phyloP scores from a whole-genome alignment of 1,284 basidiomycete genomes.

The Ceratobasidium sp. region DNA sequence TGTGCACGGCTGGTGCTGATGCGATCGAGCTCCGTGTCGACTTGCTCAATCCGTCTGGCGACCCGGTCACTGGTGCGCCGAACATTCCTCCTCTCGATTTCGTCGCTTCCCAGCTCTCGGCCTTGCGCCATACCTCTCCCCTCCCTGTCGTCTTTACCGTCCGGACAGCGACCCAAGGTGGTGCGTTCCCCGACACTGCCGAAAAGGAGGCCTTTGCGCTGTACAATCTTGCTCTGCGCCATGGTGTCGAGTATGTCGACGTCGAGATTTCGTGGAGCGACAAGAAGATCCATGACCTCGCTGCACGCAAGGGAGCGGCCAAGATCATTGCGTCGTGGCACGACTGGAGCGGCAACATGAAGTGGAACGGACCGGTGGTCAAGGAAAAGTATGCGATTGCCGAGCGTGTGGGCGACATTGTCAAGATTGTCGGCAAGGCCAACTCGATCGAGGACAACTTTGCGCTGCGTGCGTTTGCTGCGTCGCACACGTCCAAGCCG shows the following conservation, averaged over 20 bases:
- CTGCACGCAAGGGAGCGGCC: conserved; percentile 70
- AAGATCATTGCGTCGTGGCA: conserved; percentile 94
- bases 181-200: conserved; percentile 85
- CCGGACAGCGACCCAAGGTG: conserved; percentile 87
- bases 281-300: conserved; percentile 66
- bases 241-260: conserved; percentile 93
- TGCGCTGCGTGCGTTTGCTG: conserved; percentile 73
- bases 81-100: conserved; percentile 75
- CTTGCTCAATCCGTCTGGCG: conserved; percentile 63
- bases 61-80: conserved; percentile 49
- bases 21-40: conserved; percentile 95
- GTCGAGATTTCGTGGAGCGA: conserved; percentile 84
- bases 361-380: conserved; percentile 77
- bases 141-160: conserved; percentile 95
- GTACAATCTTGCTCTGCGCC: conserved; percentile 78
- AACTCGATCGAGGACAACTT: conserved; percentile 80
- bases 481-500: conserved; percentile 66
- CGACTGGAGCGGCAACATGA: conserved; percentile 87
- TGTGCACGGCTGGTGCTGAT: conserved; percentile 84
- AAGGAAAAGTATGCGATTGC: conserved; percentile 75
- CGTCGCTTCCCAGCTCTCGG: conserved; percentile 83
- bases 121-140: conserved; percentile 76
- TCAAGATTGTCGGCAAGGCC: conserved; percentile 93
- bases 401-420: conserved; percentile 78
- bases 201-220: conserved; percentile 80